Conservation (phyloP, 345 rosid genomes). For the Eucalyptus marginata region DNA sequence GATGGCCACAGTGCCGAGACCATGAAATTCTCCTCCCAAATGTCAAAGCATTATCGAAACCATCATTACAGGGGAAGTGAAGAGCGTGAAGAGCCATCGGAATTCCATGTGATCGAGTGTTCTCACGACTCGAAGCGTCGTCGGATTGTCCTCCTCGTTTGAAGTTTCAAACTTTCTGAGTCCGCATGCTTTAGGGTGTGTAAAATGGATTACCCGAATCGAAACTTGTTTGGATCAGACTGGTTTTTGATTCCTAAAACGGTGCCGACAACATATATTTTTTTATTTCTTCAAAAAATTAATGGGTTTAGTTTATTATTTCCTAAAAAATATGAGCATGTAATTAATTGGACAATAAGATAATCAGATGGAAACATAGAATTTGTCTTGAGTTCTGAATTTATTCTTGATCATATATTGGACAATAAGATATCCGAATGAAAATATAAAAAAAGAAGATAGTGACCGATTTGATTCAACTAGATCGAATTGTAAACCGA, state of each 20-base stretch:
- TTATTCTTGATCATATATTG: no score
- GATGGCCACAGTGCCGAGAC: not conserved
- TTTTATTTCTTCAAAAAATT: no score
- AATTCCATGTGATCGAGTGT: not conserved
- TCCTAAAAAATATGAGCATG: no score
- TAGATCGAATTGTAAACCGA: no score
- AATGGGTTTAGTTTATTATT: no score
- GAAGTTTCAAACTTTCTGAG: not conserved
- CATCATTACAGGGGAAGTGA: not conserved
- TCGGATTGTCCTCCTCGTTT: not conserved
- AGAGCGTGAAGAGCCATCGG: not conserved
- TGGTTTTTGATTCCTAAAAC: rapidly evolving
- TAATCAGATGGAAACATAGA: rapidly evolving
- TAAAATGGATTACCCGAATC: no score
- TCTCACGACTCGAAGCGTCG: not conserved
- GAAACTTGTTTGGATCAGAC: rapidly evolving
- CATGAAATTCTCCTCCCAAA: not conserved
- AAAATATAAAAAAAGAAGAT: no score
- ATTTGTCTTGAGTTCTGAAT: no score
- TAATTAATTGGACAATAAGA: no score
- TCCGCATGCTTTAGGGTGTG: not conserved
- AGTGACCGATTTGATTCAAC: no score
- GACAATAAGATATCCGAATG: no score
- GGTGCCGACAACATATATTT: rapidly evolving
- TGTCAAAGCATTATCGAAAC: not conserved